Base-by-base conservation (phyloP, 768 basidiomycete genomes). In the Crucibulum laeve region DNA sequence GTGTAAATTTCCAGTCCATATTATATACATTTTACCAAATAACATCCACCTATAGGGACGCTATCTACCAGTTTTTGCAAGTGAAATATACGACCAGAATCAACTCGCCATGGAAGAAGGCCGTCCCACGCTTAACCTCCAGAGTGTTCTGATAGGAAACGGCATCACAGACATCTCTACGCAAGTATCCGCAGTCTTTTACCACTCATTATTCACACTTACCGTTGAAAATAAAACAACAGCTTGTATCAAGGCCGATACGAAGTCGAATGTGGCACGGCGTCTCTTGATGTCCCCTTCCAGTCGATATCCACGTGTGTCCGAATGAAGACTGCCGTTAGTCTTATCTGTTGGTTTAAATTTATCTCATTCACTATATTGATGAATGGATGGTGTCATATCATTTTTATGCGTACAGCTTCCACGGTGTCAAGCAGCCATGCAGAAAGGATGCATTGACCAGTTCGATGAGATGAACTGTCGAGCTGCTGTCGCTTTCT, bases 11-110 rank as follows among this genome's bases (percentile, higher is more conserved):
- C 28, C 28, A 30, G 2, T 4, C 24, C 19, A 28, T 15, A 18
- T 3, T 15, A 24, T 28, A 15, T 17, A 4, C 19, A 3, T 4
- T 25, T n/a, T 21, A 5, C n/a, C 24, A 15, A 50, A 74, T 52
- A 22, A 33, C 22, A 41, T 18, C 39, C 18, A 8, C 39, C 11
- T 14, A 25, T 46, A 83, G 83, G 82, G 82, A 10, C 77, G 78
- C n/a, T 83, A 84, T 55, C 66, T 84, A 4, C 84, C 82, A 7
- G 73, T 84, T 1, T 90, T 90, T 46, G 87, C 86, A 2, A 79
- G 83, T 40, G 83, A 88, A 44, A 82, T 90, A 47, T 73, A 78
- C 43, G 87, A 90, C 55, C 74, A 82, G 48, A 89, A 91, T 59
- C 58, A 73, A 22, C 62, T 82, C 22, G 68, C 59, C 43, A 61